These are phyloP conservation scores for Cladosporium colombiae DNA, from an alignment of 2,329 filamentous ascomycete genomes.

Conservation along the genomic window DNA sequence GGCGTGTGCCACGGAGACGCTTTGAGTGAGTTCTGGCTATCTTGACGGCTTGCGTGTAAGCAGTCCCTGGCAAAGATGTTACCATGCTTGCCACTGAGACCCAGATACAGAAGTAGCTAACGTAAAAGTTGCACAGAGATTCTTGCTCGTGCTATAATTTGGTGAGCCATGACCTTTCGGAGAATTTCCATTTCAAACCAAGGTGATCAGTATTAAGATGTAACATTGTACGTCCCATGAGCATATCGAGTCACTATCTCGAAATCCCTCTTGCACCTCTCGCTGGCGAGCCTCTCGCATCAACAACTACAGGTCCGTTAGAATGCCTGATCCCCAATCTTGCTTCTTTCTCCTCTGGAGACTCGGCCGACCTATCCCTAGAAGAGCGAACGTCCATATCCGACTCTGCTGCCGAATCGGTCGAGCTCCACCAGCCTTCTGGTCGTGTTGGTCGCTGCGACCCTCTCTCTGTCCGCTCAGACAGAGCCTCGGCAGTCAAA, in stretches of 20 bases:
- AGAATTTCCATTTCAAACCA: background rate
- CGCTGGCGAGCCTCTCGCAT: constrained; percentile 11
- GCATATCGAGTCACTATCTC: background rate
- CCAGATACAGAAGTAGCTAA: background rate
- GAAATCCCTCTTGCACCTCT: background rate
- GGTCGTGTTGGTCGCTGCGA: constrained; percentile 17
- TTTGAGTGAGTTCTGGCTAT: no score
- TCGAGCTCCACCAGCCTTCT: constrained; percentile 25
- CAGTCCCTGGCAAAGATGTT: no score
- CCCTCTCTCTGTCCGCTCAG: constrained; percentile 14
- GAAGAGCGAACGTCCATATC: background rate
- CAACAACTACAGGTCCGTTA: constrained; percentile 6
- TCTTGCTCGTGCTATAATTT: no score
- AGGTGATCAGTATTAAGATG: background rate
- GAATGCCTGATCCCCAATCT: constrained; percentile 8
- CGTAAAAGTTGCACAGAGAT: background rate
- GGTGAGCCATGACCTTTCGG: no score
- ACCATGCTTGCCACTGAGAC: no score
- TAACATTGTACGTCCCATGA: background rate
- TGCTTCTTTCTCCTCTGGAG: constrained; percentile 11
- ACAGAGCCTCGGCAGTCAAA: constrained; percentile 16
- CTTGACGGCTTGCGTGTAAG: no score
- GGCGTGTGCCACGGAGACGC: no score
- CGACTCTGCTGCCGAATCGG: constrained; percentile 15
- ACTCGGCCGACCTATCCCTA: background rate